phyloP scores from a whole-genome alignment of 2,329 filamentous ascomycete genomes.

The Penicillium frequentans region DNA sequence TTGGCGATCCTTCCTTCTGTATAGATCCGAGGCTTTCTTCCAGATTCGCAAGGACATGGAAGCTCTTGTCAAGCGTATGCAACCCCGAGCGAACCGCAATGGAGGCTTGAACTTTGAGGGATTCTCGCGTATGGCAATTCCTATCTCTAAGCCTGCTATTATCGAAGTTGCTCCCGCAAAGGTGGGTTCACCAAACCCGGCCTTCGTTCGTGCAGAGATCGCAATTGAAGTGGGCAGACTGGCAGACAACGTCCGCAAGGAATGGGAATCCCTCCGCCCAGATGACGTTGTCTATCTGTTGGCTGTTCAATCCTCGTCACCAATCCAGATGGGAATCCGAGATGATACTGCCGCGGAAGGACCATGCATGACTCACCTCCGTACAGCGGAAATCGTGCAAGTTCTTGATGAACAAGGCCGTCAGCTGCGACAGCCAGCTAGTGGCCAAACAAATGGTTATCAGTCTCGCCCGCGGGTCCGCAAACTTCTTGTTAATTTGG shows the following conservation, averaged over 20 bases:
- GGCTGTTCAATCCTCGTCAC: conserved; percentile 62
- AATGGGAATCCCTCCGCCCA: conserved; percentile 85
- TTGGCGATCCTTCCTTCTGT: conserved; percentile 90
- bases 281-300: conserved; percentile 91
- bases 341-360: conserved; percentile 47
- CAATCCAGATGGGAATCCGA: conserved; percentile 20
- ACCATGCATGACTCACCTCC: conserved; percentile 68
- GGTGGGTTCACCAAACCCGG: conserved; percentile 81
- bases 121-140: conserved; percentile 87
- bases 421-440: conserved; percentile 59
- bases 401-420: conserved; percentile 83
- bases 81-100: conserved; percentile 64
- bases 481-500: conserved; percentile 77
- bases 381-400: conserved; percentile 82
- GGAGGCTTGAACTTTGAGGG: conserved; percentile 73
- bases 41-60: conserved; percentile 91
- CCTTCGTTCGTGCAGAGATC: conserved; percentile 82
- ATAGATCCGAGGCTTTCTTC: conserved; percentile 89
- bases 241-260: conserved; percentile 71
- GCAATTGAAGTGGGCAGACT: conserved; percentile 78
- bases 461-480: conserved; percentile 59
- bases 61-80: conserved; percentile 73
- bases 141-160: conserved; percentile 81
- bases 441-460: conserved; percentile 63
- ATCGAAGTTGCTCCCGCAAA: conserved; percentile 79